Base-by-base conservation (phyloP, 169 alveolate genomes). In the Plasmodium inui region DNA sequence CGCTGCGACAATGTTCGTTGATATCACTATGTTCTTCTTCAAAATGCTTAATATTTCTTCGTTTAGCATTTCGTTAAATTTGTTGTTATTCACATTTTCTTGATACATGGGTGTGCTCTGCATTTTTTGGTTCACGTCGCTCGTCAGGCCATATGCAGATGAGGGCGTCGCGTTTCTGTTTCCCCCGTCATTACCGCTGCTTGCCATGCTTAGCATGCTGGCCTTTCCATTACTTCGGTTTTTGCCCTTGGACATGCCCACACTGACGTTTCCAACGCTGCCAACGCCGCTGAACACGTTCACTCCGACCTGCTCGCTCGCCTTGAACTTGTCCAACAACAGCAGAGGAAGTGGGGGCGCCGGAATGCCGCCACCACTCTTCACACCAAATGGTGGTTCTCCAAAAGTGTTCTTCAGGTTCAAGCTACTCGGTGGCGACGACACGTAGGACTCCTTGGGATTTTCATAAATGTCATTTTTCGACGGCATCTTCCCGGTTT, bases 31-130 rank as follows among this genome's bases (percentile, higher is more conserved):
- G 34, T 89, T 89, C 44, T 89, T 89, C 53, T 89, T 89, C 50
- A 89, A 89, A 39, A 89, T 78, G 73, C 32, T 79, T 50, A 80
- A 61, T 39, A 89, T 79, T 44, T 89, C 94, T 12, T 89, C 94
- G 72, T 57, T 79, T 41, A 89, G 12, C 17, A 79, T 78, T 57
- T 79, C 94, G 76, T 78, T 78, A 28, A 79, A 78, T 74, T 34
- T 78, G 61, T 32, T 53, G 28, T 30, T 17, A 30, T 82, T 82
- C 30, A 32, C 26, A 44, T 82, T 82, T 22, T 57, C 53, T 12
- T 82, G 70, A 37, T 30, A 44, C 61, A n/a, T 10, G 1, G 73
- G 55, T 81, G 73, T 50, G 17, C 80, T 34, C 44, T n/a, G 28
- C 61, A 57, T 57, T 57, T 34, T 70, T 84, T 30, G 73, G 26